A percentile compares a stretch with the other conserved stretches of the same genome.
These are phyloP conservation scores for Aspergillus cavernicola DNA, from an alignment of 495 filamentous ascomycete species.

Conservation along the genomic window DNA sequence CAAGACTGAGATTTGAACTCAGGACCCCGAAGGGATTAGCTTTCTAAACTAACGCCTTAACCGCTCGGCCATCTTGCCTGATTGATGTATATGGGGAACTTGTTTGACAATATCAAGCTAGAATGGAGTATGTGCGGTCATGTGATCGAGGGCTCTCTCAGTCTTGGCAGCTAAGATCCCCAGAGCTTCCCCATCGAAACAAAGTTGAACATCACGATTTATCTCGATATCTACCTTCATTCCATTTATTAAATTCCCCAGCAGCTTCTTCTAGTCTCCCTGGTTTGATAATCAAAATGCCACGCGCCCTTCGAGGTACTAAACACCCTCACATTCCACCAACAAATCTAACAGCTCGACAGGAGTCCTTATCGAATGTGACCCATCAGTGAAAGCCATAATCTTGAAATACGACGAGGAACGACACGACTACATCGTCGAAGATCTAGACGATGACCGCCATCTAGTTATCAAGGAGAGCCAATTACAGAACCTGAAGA, in stretches of 20 bases:
- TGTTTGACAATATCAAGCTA: not conserved
- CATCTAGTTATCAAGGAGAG: conserved; percentile 70
- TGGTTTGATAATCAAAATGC: conserved; percentile 28
- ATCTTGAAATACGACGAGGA: conserved; percentile 68
- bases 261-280: not conserved
- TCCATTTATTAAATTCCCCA: not conserved
- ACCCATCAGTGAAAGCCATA: conserved; percentile 74
- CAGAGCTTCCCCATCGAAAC: too few relatives aligned
- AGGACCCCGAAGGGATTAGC: conserved; percentile 12
- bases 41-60: conserved; percentile 12
- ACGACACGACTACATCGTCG: conserved; percentile 67
- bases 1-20: conserved; percentile 13
- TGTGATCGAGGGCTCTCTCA: not conserved
- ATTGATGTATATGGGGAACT: not conserved
- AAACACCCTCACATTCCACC: not conserved
- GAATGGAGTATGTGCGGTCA: not conserved
- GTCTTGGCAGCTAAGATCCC: not conserved
- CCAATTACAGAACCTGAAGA: conserved; percentile 57
- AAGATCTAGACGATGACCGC: conserved; percentile 68
- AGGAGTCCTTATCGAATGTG: conserved; percentile 75
- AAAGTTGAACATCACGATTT: not conserved
- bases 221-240: not conserved
- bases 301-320: conserved; percentile 46
- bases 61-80: conserved; percentile 10
- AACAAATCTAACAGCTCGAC: not conserved